Evolutionary conservation across 805 yeast species (phyloP).

Genomic region (Yarrowia keelungensis): DNA sequence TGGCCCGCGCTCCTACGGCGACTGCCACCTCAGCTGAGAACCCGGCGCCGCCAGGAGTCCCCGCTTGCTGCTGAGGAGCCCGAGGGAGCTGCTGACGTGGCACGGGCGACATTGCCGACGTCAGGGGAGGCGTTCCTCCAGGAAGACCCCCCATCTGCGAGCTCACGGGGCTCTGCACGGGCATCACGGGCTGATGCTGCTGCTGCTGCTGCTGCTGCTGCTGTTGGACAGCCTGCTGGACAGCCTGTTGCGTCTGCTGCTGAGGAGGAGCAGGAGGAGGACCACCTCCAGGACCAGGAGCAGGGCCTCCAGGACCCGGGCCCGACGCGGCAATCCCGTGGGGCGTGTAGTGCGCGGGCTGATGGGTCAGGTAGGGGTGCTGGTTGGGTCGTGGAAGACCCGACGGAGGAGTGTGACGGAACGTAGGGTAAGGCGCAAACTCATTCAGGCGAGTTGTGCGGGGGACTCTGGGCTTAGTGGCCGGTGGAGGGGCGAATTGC

Average conservation of each 20-base stretch:
- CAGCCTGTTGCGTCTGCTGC: too few relatives aligned
- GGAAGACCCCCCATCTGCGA: not conserved
- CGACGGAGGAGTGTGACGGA: constrained; percentile 1
- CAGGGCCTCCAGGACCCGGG: constrained; percentile 20
- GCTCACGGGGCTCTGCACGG: constrained; percentile 18
- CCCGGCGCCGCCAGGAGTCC: constrained; percentile 40
- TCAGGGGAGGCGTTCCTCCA: constrained; percentile 6
- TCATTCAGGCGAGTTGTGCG: constrained; percentile 5
- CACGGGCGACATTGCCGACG: constrained; percentile 6
- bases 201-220: not conserved
- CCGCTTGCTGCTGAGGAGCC: constrained; percentile 28
- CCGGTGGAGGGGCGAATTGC: constrained; percentile 39
- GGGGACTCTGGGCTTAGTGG: too few relatives aligned
- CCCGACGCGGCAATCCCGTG: constrained; percentile 29
- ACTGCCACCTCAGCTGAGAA: constrained; percentile 35
- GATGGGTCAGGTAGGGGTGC: constrained; percentile 36
- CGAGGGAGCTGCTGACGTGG: constrained; percentile 38
- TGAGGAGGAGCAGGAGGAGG: too few relatives aligned
- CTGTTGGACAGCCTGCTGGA: too few relatives aligned
- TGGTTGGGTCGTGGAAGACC: constrained; percentile 20
- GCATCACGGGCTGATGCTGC: not conserved
- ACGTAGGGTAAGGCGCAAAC: constrained; percentile 30
- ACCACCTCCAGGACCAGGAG: not conserved
- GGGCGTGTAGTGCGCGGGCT: constrained; percentile 37
- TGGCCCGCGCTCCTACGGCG: constrained; percentile 15